phyloP scores from a whole-genome alignment of 345 rosid genomes.

The Rhodamnia rubescens region DNA sequence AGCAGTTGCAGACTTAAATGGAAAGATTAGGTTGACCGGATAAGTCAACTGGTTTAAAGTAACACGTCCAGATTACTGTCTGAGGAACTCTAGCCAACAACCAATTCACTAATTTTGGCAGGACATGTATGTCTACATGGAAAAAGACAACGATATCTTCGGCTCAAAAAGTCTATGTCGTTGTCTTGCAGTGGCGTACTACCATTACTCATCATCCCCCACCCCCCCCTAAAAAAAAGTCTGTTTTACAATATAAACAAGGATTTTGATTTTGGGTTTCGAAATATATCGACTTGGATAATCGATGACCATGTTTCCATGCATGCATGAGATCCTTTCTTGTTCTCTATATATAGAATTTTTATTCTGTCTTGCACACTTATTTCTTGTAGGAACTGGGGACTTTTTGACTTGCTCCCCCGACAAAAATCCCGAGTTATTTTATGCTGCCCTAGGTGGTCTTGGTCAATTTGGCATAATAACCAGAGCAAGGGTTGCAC shows the following conservation, averaged over 20 bases:
- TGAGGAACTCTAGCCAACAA: not conserved
- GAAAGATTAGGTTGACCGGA: not conserved
- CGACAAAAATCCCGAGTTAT: not conserved
- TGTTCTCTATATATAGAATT: not conserved
- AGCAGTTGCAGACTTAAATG: too few relatives aligned
- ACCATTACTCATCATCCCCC: not conserved
- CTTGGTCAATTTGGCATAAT: conserved; percentile 4
- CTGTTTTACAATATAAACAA: not conserved
- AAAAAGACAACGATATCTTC: not conserved
- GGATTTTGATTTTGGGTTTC: not conserved
- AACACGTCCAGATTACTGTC: not conserved
- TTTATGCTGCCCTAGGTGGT: not conserved
- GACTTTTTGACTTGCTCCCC: not conserved
- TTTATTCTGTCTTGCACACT: not conserved
- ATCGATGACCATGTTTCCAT: not conserved
- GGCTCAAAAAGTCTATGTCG: not conserved
- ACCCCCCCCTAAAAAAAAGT: not conserved
- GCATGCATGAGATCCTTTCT: not conserved
- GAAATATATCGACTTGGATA: not conserved
- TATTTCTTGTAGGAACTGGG: not conserved
- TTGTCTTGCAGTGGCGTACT: not conserved
- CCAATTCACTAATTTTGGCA: not conserved
- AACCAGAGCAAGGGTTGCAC: not conserved
- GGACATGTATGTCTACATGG: not conserved
- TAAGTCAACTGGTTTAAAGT: not conserved